A percentile compares a stretch with the other conserved stretches of the same genome.
phyloP scores from a whole-genome alignment of 1,284 basidiomycete species.

The Tausonia pullulans region DNA sequence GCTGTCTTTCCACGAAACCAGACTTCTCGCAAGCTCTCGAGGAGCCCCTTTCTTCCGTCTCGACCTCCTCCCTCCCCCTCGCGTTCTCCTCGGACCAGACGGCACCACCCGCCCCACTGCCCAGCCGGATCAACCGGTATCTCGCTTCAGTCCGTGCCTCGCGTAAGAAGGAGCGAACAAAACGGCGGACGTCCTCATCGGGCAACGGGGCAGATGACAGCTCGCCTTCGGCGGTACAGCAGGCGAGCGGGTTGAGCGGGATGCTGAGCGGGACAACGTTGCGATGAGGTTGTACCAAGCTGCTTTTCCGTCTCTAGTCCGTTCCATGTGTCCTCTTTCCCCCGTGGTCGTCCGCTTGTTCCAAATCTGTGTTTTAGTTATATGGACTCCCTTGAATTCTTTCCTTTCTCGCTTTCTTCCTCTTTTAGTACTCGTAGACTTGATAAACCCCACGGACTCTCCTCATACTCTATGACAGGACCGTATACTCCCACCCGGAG shows the following conservation, averaged over 20 bases:
- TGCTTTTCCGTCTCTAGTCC: no score
- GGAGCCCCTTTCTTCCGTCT: background rate
- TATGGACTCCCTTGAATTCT: no score
- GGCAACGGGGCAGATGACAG: no score
- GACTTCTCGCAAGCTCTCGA: constrained; percentile 2
- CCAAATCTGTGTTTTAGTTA: no score
- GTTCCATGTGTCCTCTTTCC: no score
- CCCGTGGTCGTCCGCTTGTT: no score
- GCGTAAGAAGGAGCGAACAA: background rate
- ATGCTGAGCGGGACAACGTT: background rate
- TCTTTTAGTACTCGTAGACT: no score
- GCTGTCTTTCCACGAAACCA: background rate
- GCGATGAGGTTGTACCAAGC: background rate
- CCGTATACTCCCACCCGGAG: no score
- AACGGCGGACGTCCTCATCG: background rate
- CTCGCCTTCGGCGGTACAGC: background rate
- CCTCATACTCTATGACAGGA: no score
- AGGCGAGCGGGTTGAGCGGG: background rate
- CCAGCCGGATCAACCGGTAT: background rate
- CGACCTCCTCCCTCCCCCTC: constrained; percentile 3
- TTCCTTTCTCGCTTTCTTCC: no score
- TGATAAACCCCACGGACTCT: no score
- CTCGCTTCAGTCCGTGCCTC: background rate
- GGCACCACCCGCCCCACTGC: background rate
- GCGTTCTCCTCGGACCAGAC: background rate